Evolutionary conservation across 768 basidiomycete species (phyloP).

Genomic region (Strobilomyces dryophilus): DNA sequence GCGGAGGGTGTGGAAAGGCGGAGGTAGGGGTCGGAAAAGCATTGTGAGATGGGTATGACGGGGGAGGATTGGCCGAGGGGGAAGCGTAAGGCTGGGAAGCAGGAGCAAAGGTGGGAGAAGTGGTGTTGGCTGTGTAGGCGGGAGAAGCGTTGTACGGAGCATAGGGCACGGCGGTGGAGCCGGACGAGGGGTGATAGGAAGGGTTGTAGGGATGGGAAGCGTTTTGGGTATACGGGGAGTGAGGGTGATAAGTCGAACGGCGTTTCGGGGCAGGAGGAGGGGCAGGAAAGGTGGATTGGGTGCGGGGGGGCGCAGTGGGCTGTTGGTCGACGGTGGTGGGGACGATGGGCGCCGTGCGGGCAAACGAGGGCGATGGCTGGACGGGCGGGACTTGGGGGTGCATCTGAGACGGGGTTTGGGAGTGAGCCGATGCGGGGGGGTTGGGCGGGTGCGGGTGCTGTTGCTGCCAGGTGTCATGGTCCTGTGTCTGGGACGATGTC

Average conservation of each 20-base stretch:
- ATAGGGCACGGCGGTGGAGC: slow-evolving; percentile 17
- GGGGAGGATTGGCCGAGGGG: slow-evolving; percentile 6
- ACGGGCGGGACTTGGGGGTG: slow-evolving; percentile 8
- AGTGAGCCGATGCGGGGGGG: slow-evolving; percentile 9
- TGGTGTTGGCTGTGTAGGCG: slow-evolving; percentile 14
- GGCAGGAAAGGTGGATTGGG: slow-evolving; percentile 9
- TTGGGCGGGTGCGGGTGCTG: slow-evolving; percentile 17
- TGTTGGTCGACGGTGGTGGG: slow-evolving; percentile 28
- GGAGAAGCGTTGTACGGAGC: slow-evolving; percentile 20
- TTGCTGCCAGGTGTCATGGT: slow-evolving; percentile 23
- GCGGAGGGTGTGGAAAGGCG: slow-evolving; percentile 25
- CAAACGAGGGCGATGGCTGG: slow-evolving; percentile 17
- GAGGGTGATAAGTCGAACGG: slow-evolving; percentile 15
- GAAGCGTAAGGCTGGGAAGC: slow-evolving; percentile 18
- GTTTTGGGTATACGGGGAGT: slow-evolving; percentile 22
- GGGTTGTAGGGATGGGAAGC: slow-evolving; percentile 10
- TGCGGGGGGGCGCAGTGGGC: slow-evolving; percentile 3
- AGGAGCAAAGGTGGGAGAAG: slow-evolving; percentile 24
- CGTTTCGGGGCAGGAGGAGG: slow-evolving; percentile 18
- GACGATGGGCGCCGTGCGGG: slow-evolving; percentile 27
- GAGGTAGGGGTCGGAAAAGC: slow-evolving; percentile 25
- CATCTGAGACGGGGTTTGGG: slow-evolving; percentile 18
- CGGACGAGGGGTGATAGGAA: slow-evolving; percentile 16
- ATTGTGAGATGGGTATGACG: slow-evolving; percentile 17
- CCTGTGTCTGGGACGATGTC: slow-evolving; percentile 15